Evolutionary conservation across 164 flowering plant species (phyloP).

Genomic region (Tinospora cordifolia): DNA sequence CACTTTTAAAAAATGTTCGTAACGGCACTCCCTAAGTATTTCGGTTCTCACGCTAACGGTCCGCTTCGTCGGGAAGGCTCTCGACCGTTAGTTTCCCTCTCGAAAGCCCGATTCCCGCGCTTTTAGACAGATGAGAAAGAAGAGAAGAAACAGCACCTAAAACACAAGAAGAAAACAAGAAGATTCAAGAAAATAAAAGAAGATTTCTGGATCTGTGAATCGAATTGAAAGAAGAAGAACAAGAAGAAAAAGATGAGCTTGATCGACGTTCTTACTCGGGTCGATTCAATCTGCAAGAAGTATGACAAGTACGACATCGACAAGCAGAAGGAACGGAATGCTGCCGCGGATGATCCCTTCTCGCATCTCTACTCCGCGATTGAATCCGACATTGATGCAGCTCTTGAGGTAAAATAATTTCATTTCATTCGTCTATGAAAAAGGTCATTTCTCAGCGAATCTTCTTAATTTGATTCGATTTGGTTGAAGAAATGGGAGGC

Average conservation of each 20-base stretch:
- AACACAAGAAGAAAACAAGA: neutral
- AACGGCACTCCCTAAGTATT: no score
- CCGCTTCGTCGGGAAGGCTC: no score
- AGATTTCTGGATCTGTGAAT: no score
- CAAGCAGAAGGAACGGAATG: slow-evolving; percentile 56
- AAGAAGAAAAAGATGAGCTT: slow-evolving; percentile 60
- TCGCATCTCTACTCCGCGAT: slow-evolving; percentile 63
- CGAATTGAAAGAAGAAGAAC: no score
- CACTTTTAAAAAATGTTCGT: no score
- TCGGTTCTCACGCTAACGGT: no score
- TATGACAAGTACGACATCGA: slow-evolving; percentile 86
- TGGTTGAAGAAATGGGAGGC: slow-evolving; percentile 59
- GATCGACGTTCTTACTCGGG: slow-evolving; percentile 71
- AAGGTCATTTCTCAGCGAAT: no score
- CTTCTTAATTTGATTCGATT: neutral
- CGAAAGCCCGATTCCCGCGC: slow-evolving; percentile 1
- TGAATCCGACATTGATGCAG: slow-evolving; percentile 72
- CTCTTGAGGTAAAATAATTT: slow-evolving; percentile 44
- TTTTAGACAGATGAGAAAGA: neutral
- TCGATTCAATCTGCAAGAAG: slow-evolving; percentile 74
- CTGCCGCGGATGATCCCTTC: slow-evolving; percentile 78
- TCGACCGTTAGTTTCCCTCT: neutral
- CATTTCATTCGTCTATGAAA: neutral
- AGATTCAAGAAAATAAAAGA: neutral
- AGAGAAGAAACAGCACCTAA: neutral